These are phyloP conservation scores for Nicotiana noctiflora DNA, from an alignment of 257 asterid genomes.

Conservation along the genomic window DNA sequence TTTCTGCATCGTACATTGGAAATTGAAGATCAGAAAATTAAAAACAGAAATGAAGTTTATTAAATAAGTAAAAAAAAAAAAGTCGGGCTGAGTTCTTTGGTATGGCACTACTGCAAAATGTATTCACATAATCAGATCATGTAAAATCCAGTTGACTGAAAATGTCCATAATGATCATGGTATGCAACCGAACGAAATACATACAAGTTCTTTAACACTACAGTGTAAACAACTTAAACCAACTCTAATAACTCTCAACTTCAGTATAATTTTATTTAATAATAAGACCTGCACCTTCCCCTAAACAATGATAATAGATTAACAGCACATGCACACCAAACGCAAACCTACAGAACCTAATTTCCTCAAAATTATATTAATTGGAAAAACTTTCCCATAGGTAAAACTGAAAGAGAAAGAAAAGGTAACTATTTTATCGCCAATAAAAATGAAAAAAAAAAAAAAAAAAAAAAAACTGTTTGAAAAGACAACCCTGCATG, in stretches of 20 bases:
- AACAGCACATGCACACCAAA: not conserved
- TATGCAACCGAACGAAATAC: too few relatives aligned
- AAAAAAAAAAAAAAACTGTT: not conserved
- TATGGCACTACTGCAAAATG: not conserved
- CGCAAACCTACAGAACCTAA: not conserved
- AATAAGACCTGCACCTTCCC: not conserved
- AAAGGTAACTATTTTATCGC: not conserved
- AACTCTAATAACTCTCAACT: not conserved
- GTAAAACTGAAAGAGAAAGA: not conserved
- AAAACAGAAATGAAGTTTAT: too few relatives aligned
- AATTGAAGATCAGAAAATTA: too few relatives aligned
- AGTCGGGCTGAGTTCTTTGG: not conserved
- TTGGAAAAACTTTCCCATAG: not conserved
- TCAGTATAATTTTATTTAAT: too few relatives aligned
- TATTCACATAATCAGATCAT: not conserved
- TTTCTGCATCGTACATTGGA: not conserved
- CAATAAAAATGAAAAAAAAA: not conserved
- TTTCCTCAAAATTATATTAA: not conserved
- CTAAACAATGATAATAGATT: not conserved
- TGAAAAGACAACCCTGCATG: constrained; percentile 8
- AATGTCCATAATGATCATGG: not conserved
- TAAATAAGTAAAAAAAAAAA: not conserved
- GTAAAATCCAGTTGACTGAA: not conserved
- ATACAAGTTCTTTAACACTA: not conserved
- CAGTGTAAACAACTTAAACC: too few relatives aligned